Conservation (phyloP, 306 rosid species). For the Quercus variabilis region DNA sequence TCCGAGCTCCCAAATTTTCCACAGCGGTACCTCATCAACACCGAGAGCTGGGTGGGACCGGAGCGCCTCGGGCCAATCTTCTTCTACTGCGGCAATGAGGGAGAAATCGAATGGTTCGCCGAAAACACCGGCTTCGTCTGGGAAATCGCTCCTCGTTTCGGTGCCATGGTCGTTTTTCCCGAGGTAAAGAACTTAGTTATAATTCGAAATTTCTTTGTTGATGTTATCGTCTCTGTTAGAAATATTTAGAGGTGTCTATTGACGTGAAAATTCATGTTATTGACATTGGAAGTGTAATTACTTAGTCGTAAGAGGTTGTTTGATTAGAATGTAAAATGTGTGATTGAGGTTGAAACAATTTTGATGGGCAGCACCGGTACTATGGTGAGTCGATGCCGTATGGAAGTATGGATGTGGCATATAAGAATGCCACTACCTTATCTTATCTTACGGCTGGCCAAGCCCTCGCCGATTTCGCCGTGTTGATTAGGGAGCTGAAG, state of each 20-base stretch:
- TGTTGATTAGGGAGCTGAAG: conserved; percentile 58
- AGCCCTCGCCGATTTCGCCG: conserved; percentile 73
- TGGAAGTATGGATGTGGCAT: conserved; percentile 61
- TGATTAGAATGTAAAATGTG: neutral
- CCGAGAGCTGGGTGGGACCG: conserved; percentile 62
- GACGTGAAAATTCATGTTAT: neutral
- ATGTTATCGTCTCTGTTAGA: too few relatives aligned
- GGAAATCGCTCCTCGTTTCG: conserved; percentile 79
- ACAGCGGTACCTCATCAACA: conserved; percentile 80
- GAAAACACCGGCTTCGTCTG: conserved; percentile 74
- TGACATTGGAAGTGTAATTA: neutral
- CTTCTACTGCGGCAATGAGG: conserved; percentile 92
- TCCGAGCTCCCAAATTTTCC: conserved; percentile 42
- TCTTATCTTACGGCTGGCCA: conserved; percentile 68
- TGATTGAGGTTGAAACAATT: neutral
- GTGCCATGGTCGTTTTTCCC: conserved; percentile 82
- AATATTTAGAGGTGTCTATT: too few relatives aligned
- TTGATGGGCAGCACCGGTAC: conserved; percentile 62
- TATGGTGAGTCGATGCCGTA: conserved; percentile 76
- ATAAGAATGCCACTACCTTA: conserved; percentile 64
- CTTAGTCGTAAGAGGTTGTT: neutral
- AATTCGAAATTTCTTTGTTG: too few relatives aligned
- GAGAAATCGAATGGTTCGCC: conserved; percentile 88
- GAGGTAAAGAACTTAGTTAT: conserved; percentile 41
- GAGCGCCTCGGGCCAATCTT: conserved; percentile 62